Base-by-base conservation (phyloP, 495 filamentous ascomycete genomes). In the Xylaria venustula region DNA sequence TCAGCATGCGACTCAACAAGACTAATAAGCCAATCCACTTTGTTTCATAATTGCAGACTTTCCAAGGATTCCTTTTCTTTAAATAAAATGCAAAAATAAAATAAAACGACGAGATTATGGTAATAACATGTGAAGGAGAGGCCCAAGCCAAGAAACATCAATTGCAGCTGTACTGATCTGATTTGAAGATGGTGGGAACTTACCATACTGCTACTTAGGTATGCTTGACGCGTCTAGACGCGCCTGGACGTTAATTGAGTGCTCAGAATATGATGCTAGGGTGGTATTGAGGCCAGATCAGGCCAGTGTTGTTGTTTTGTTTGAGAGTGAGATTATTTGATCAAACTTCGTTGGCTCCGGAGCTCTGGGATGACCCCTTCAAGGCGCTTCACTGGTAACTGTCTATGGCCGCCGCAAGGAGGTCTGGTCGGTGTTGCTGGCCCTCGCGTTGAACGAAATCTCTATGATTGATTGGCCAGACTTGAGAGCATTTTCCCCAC, bases 1-100 rank as follows among this genome's bases (percentile, higher is more conserved):
- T 64, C 47, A 60, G 57, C 53, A 67, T 50, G 45, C n/a, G 26
- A 26, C 20, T 44, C 11, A 44, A 58, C 25, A 23, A 44, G 52
- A 28, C 8, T 11, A 51, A 56, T 59, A 37, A 52, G 14, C 26
- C 25, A 60, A 5, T 60, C 47, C 25, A 60, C 28, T 36, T 51
- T 17, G 22, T 48, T 58, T 58, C 54, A 40, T 30, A 47, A 37
- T 49, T 19, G 3, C n/a, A 48, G 19, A 22, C 9, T 3, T 15
- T 15, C 3, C 7, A 3, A 11, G 14, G 3, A 3, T 15, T 40
- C 11, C 5, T 40, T 40, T 40, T 15, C 37, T 40, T 15, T 40
- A 3, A 19, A 3, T 20, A 45, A 45, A 22, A 45, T 22, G 6
- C 5, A 45, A 45, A 41, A 3, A 11, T 9, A n/a, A 41, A 41